phyloP scores from a whole-genome alignment of 352 stramenopile species.

The Detonula confervacea region DNA sequence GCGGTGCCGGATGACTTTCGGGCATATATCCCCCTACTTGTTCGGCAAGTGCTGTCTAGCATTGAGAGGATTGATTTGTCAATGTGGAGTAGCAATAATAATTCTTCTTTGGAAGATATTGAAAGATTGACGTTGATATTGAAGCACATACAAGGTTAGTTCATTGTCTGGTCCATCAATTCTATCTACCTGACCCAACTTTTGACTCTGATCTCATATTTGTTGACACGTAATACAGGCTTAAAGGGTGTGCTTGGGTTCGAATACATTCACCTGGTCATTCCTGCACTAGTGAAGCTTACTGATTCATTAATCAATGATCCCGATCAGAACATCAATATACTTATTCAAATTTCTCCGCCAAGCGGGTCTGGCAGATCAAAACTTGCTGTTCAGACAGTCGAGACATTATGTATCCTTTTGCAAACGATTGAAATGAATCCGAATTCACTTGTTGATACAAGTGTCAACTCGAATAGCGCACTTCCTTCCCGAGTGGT shows the following conservation, averaged over 20 bases:
- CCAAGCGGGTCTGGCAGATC: slow-evolving; percentile 82
- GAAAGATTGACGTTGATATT: slow-evolving; percentile 83
- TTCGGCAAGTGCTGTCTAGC: slow-evolving; percentile 85
- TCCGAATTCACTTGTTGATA: slow-evolving; percentile 44
- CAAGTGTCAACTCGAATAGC: slow-evolving; percentile 86
- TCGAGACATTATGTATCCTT: slow-evolving; percentile 87
- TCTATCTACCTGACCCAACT: too few species aligned
- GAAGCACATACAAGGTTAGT: slow-evolving; percentile 86
- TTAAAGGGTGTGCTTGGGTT: slow-evolving; percentile 90
- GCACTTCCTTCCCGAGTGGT: slow-evolving; percentile 84
- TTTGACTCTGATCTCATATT: too few species aligned
- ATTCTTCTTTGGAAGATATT: slow-evolving; percentile 48
- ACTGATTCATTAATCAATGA: slow-evolving; percentile 90
- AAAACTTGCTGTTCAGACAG: slow-evolving; percentile 64
- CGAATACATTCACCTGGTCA: slow-evolving; percentile 93
- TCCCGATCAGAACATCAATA: slow-evolving; percentile 75
- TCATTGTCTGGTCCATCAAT: too few species aligned
- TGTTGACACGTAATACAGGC: too few species aligned
- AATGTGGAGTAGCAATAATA: slow-evolving; percentile 59
- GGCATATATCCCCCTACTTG: slow-evolving; percentile 77
- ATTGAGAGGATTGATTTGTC: slow-evolving; percentile 75
- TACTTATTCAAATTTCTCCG: slow-evolving; percentile 82
- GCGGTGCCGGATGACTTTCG: slow-evolving; percentile 88
- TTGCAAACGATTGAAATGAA: slow-evolving; percentile 67
- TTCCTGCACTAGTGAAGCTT: slow-evolving; percentile 92